These are phyloP conservation scores for Botrytis hyacinthi DNA, from an alignment of 2,329 filamentous ascomycete species.

Conservation along the genomic window DNA sequence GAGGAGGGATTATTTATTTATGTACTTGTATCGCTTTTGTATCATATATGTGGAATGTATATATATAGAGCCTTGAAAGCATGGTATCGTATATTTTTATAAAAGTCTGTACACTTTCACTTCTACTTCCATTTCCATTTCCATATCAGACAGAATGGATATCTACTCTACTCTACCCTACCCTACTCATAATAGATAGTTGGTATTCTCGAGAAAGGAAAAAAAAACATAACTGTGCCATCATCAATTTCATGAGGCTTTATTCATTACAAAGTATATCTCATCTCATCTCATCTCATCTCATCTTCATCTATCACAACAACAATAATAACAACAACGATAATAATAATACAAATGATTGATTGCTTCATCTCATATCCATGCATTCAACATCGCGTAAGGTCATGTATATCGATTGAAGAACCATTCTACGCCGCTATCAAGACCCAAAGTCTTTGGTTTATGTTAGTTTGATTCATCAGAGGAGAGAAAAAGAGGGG, in stretches of 20 bases:
- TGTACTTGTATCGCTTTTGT: too few species aligned
- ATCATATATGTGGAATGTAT: too few species aligned
- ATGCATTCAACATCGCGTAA: background rate
- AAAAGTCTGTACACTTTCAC: too few species aligned
- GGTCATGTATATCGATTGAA: background rate
- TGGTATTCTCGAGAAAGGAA: background rate
- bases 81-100: too few species aligned
- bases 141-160: too few species aligned
- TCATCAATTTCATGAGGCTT: background rate
- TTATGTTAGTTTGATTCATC: background rate
- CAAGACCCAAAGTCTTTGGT: slow-evolving; percentile 36
- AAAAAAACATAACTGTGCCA: background rate
- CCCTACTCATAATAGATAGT: too few species aligned
- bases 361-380: background rate
- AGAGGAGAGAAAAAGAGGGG: background rate
- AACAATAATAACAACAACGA: background rate
- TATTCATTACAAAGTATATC: slow-evolving; percentile 13
- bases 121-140: too few species aligned
- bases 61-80: too few species aligned
- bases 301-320: background rate
- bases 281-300: slow-evolving; percentile 4
- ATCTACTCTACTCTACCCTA: too few species aligned
- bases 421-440: slow-evolving; percentile 24
- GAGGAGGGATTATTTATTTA: too few species aligned
- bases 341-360: background rate